These are phyloP conservation scores for Coemansia sp. DNA, from an alignment of 371 early-diverging fungal genomes.

Conservation along the genomic window DNA sequence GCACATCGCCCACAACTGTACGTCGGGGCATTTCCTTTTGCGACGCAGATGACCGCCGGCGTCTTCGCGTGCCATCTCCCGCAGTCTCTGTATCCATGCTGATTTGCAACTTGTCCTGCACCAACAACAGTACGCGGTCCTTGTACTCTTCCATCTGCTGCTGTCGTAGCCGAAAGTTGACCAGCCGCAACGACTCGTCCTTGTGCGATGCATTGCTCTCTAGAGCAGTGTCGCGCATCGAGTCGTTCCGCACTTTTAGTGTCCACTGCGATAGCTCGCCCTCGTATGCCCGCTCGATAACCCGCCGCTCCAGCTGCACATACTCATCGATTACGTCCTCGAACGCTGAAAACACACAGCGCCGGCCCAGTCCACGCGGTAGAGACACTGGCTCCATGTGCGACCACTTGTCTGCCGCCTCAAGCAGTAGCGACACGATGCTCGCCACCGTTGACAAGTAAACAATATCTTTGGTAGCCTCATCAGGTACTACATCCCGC, in stretches of 20 bases:
- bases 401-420: conserved; percentile 30
- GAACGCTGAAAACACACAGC: conserved; percentile 40
- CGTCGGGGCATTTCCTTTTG: conserved; percentile 2
- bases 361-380: conserved; percentile 18
- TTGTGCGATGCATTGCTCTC: background rate
- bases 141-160: conserved; percentile 49
- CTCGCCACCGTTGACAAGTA: conserved; percentile 41
- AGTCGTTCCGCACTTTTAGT: background rate
- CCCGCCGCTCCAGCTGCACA: conserved; percentile 32
- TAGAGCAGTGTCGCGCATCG: background rate
- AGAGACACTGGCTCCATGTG: conserved; percentile 20
- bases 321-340: conserved; percentile 39
- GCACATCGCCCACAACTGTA: conserved; percentile 34
- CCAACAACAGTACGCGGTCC: conserved; percentile 28
- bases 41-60: conserved; percentile 10
- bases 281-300: conserved; percentile 32
- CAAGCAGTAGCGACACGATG: conserved; percentile 31
- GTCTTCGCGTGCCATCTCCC: background rate
- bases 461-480: conserved; percentile 32
- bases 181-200: conserved; percentile 18
- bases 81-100: conserved; percentile 2
- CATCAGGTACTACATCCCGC: conserved; percentile 13
- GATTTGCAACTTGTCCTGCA: conserved; percentile 24
- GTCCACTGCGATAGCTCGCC: conserved; percentile 31
- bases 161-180: conserved; percentile 34